These are phyloP conservation scores for Aspergillus neotritici DNA, from an alignment of 2,329 filamentous ascomycete species.

Conservation along the genomic window DNA sequence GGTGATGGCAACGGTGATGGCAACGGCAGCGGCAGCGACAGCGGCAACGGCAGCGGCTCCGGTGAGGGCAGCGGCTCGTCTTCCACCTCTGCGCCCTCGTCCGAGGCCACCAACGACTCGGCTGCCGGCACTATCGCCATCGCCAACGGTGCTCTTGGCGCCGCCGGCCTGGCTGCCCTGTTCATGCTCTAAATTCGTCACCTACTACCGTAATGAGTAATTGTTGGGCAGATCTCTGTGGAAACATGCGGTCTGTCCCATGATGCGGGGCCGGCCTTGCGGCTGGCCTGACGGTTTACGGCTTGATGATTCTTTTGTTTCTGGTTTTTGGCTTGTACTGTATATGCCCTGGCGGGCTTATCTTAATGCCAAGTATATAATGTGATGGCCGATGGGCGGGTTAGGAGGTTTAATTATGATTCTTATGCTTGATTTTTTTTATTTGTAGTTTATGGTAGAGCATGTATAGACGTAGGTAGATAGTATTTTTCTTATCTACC, in stretches of 20 bases:
- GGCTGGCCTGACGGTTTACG: not conserved
- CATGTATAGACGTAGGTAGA: slow-evolving; percentile 6
- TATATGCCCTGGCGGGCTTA: slow-evolving; percentile 8
- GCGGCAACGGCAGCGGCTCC: slow-evolving; percentile 10
- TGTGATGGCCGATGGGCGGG: slow-evolving; percentile 1
- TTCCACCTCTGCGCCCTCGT: slow-evolving; percentile 11
- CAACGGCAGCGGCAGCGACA: slow-evolving; percentile 10
- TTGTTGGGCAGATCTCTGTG: not conserved
- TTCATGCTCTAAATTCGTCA: slow-evolving; percentile 33
- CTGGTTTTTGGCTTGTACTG: slow-evolving; percentile 10
- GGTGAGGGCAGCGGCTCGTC: slow-evolving; percentile 9
- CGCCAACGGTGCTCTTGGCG: slow-evolving; percentile 32
- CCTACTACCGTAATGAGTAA: slow-evolving; percentile 7
- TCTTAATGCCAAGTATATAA: slow-evolving; percentile 7
- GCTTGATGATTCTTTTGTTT: not conserved
- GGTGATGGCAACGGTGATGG: slow-evolving; percentile 13
- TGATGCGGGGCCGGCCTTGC: not conserved
- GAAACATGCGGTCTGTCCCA: slow-evolving; percentile 3
- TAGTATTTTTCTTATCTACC: slow-evolving; percentile 3
- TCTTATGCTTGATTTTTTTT: not conserved
- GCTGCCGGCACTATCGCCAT: slow-evolving; percentile 28
- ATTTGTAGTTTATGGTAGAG: not conserved
- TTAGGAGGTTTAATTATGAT: slow-evolving; percentile 1
- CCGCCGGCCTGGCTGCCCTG: slow-evolving; percentile 40
- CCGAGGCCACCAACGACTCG: slow-evolving; percentile 16